Conservation (phyloP, 148 eudicot species). For the Chenopodium suecicum region DNA sequence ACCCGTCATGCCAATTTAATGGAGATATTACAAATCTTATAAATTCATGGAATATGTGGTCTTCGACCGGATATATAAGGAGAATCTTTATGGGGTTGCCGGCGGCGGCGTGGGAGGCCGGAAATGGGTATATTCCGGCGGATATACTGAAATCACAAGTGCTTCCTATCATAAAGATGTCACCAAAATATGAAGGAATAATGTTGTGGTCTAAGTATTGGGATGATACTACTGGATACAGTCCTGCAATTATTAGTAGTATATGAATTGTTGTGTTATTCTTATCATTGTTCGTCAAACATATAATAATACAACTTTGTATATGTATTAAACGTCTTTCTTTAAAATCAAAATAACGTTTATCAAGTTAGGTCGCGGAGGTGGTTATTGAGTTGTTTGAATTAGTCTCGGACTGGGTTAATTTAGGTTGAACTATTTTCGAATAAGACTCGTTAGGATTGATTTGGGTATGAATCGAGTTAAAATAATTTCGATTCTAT, state of each 20-base stretch:
- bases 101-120: slow-evolving; percentile 21
- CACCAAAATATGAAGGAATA: slow-evolving; percentile 30
- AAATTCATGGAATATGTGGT: slow-evolving; percentile 31
- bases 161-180: slow-evolving; percentile 24
- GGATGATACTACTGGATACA: slow-evolving; percentile 30
- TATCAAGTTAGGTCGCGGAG: too few species aligned
- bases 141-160: slow-evolving; percentile 9
- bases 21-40: slow-evolving; percentile 19
- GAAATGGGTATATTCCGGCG: slow-evolving; percentile 31
- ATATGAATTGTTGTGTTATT: slow-evolving; percentile 4
- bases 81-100: slow-evolving; percentile 31
- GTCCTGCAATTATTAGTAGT: slow-evolving; percentile 13
- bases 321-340: too few species aligned
- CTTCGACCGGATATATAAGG: slow-evolving; percentile 9
- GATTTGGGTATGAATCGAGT: too few species aligned
- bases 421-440: too few species aligned
- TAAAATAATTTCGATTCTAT: too few species aligned
- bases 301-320: not conserved
- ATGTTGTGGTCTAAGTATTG: slow-evolving; percentile 33
- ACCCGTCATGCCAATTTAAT: slow-evolving; percentile 27
- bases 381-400: too few species aligned
- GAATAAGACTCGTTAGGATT: too few species aligned
- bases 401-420: too few species aligned
- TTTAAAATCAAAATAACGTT: too few species aligned
- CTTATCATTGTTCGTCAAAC: not conserved